phyloP scores from a whole-genome alignment of 2,329 filamentous ascomycete genomes.

The Fusarium siculi region DNA sequence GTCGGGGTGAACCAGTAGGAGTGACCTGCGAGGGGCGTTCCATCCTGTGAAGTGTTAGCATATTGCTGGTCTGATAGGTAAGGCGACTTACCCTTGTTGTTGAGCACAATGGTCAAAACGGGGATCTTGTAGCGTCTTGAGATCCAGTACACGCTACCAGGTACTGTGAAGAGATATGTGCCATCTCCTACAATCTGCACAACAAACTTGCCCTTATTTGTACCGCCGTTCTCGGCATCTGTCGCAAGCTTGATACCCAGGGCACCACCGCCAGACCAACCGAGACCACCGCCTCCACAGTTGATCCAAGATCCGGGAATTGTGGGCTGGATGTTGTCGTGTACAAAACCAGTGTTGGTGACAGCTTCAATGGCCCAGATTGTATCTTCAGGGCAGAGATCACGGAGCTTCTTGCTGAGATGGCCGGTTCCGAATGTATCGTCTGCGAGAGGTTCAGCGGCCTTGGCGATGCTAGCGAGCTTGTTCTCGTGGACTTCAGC shows the following conservation, averaged over 20 bases:
- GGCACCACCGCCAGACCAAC: slow-evolving; percentile 81
- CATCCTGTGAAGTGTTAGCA: slow-evolving; percentile 54
- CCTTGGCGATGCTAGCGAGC: slow-evolving; percentile 67
- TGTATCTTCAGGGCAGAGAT: slow-evolving; percentile 59
- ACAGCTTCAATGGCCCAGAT: slow-evolving; percentile 84
- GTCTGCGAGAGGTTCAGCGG: slow-evolving; percentile 67
- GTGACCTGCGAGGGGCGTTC: slow-evolving; percentile 68
- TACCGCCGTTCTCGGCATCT: slow-evolving; percentile 52
- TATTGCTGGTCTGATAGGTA: fast-evolving
- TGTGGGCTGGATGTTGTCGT: slow-evolving; percentile 76
- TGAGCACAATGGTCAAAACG: slow-evolving; percentile 64
- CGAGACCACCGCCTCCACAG: slow-evolving; percentile 82
- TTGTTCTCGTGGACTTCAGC: slow-evolving; percentile 67
- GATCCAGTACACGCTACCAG: slow-evolving; percentile 67
- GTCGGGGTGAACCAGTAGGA: slow-evolving; percentile 68
- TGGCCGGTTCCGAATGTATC: slow-evolving; percentile 60
- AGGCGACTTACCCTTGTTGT: slow-evolving; percentile 61
- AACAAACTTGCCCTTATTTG: slow-evolving; percentile 61
- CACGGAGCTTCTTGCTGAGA: slow-evolving; percentile 47
- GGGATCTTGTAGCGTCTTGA: slow-evolving; percentile 64
- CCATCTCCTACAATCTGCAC: slow-evolving; percentile 68
- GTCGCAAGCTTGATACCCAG: slow-evolving; percentile 80
- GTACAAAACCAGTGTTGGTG: slow-evolving; percentile 73
- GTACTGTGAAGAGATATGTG: slow-evolving; percentile 66
- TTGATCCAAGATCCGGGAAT: slow-evolving; percentile 81